These are phyloP conservation scores for Tagetes patula DNA, from an alignment of 129 eudicot genomes.

Conservation along the genomic window DNA sequence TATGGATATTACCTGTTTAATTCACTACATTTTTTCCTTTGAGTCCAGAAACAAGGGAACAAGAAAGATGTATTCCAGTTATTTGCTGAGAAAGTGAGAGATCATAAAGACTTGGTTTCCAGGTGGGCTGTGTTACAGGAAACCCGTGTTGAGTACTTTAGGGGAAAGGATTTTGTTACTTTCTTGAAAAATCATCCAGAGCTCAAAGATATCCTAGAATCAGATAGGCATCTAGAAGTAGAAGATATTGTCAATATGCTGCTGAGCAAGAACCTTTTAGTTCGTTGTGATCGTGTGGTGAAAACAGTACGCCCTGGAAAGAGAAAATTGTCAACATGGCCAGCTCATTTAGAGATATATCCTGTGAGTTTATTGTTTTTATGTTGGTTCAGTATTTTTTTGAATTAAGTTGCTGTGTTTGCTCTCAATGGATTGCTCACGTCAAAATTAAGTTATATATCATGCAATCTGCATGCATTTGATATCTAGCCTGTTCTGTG, in stretches of 20 bases:
- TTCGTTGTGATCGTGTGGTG: conserved; percentile 96
- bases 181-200: conserved; percentile 88
- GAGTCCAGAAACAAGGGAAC: conserved; percentile 77
- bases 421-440: background rate
- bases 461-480: conserved; percentile 18
- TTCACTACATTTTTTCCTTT: conserved; percentile 3
- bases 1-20: conserved; percentile 7
- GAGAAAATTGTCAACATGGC: conserved; percentile 94
- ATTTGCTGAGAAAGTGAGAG: conserved; percentile 97
- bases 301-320: conserved; percentile 98
- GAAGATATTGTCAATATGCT: conserved; percentile 81
- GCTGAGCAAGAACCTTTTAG: conserved; percentile 78
- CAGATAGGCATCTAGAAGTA: conserved; percentile 74
- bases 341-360: conserved; percentile 91
- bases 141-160: conserved; percentile 96
- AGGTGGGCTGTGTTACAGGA: conserved; percentile 99
- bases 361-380: conserved; percentile 58
- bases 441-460: background rate
- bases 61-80: conserved; percentile 83
- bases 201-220: conserved; percentile 76
- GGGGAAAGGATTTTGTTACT: conserved; percentile 90
- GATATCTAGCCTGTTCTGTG: conserved; percentile 5
- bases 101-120: conserved; percentile 89
- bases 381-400: background rate
- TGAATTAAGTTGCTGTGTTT: background rate